Percentiles rank a stretch among this genome's conserved stretches.
phyloP scores from a whole-genome alignment of 371 early-diverging fungal species.

The Apophysomyces trapeziformis region DNA sequence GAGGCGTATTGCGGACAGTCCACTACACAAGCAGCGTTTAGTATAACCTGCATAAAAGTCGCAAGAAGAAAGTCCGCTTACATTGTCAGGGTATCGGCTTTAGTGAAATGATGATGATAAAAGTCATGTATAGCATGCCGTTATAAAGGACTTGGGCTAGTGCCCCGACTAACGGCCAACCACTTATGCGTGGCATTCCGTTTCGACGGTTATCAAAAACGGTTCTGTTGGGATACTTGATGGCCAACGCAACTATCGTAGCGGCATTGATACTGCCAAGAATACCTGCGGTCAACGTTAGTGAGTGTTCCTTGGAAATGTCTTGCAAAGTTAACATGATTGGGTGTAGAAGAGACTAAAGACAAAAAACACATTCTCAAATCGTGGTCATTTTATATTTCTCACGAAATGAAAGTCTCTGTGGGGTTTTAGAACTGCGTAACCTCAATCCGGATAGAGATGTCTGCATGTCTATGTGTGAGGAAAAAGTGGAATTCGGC shows the following conservation, averaged over 20 bases:
- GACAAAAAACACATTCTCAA: neutral
- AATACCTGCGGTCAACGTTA: neutral
- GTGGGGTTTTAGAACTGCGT: no score
- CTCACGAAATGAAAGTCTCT: no score
- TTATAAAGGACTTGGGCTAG: slow-evolving; percentile 26
- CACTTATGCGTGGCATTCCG: slow-evolving; percentile 27
- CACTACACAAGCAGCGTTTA: slow-evolving; percentile 9
- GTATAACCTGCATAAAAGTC: neutral
- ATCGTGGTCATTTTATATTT: no score
- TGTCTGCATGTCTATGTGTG: neutral
- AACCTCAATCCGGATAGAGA: no score
- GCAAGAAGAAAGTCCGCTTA: neutral
- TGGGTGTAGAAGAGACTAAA: neutral
- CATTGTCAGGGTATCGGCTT: slow-evolving; percentile 22
- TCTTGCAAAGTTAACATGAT: neutral
- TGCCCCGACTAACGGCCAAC: slow-evolving; percentile 37
- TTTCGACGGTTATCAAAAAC: slow-evolving; percentile 39
- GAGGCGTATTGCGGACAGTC: slow-evolving; percentile 31
- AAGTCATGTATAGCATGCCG: slow-evolving; percentile 29
- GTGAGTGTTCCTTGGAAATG: neutral
- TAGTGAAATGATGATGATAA: slow-evolving; percentile 8
- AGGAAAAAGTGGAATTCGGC: neutral
- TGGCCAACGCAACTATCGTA: slow-evolving; percentile 17
- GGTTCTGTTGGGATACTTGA: slow-evolving; percentile 42
- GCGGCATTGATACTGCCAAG: slow-evolving; percentile 18